Percentiles rank a stretch among this genome's conserved stretches.
These are phyloP conservation scores for Syzygium aromaticum DNA, from an alignment of 345 rosid species.

Conservation along the genomic window DNA sequence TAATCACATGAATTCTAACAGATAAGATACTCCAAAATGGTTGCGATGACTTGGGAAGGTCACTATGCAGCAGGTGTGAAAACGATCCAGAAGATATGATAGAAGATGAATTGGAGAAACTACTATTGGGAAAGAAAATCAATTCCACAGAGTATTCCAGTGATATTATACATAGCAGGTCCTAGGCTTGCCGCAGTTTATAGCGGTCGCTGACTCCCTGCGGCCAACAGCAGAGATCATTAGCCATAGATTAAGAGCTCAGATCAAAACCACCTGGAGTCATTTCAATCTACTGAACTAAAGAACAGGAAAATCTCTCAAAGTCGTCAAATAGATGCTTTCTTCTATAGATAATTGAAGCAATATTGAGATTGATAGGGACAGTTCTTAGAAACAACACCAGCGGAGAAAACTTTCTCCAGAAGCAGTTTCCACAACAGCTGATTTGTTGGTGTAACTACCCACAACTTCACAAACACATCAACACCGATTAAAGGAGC, in stretches of 20 bases:
- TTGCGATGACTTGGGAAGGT: neutral
- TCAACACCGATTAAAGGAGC: neutral
- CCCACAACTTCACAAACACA: neutral
- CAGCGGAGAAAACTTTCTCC: neutral
- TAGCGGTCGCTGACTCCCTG: neutral
- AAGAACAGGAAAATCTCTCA: neutral
- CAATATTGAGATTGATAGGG: neutral
- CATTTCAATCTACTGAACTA: neutral
- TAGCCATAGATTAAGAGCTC: neutral
- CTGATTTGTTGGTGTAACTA: neutral
- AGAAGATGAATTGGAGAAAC: neutral
- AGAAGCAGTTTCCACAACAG: neutral
- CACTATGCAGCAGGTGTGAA: no score
- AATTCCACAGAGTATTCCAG: neutral
- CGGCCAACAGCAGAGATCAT: neutral
- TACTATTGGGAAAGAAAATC: neutral
- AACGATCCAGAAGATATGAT: no score
- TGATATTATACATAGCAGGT: neutral
- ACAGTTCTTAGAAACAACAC: neutral
- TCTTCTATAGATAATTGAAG: neutral
- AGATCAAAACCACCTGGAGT: neutral
- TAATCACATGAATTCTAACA: neutral
- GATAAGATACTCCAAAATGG: neutral
- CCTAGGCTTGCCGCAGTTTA: neutral
- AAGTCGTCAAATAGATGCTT: neutral